Base-by-base conservation (phyloP, 1,284 basidiomycete genomes). In the Ceratobasidium papillatum region DNA sequence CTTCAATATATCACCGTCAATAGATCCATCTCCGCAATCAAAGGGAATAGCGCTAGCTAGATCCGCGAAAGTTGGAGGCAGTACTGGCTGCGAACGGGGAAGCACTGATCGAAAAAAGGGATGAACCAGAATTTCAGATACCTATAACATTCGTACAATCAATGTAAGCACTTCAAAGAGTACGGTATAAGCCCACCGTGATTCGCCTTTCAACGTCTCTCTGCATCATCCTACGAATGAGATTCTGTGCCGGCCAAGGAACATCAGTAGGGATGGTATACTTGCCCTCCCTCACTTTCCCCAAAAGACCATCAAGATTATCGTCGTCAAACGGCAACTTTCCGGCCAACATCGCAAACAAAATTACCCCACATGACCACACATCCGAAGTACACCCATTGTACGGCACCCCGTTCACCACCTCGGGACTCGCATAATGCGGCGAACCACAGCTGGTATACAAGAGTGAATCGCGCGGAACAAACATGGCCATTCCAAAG, bases 401-500 rank as follows among this genome's bases (percentile, higher is more conserved):
- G 83, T 99, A 99, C 32, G 91, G 90, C 75, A 89, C 86, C 22
- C 95, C 95, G 82, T 87, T 87, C 80, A 94, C 90, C 76, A 99
- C 93, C 84, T 99, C 97, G 0, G 97, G 98, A n/a, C 93, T 93
- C 49, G 96, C 96, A 78, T 99, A 99, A 82, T 99, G 97, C 52
- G 97, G 97, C 78, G 92, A 94, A 38, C 98, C 98, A 79, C 98
- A 99, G 49, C 92, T 92, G 0, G 97, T 99, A 81, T 91, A 90
- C 71, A 99, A 87, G 83, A 98, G 82, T 27, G 87, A 81, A n/a
- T 77, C 77, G 30, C 69, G 63, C 27, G 88, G 87, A 78, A 94
- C 93, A 90, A 95, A 96, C n/a, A 93, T 93, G 0, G 98, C 98
- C 94, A 99, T 97, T 22, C 98, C 97, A 83, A 99, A 99, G 84